Percentiles rank a stretch among this genome's conserved stretches.
phyloP scores from a whole-genome alignment of 164 flowering plant species.

The Vitis cinerea region DNA sequence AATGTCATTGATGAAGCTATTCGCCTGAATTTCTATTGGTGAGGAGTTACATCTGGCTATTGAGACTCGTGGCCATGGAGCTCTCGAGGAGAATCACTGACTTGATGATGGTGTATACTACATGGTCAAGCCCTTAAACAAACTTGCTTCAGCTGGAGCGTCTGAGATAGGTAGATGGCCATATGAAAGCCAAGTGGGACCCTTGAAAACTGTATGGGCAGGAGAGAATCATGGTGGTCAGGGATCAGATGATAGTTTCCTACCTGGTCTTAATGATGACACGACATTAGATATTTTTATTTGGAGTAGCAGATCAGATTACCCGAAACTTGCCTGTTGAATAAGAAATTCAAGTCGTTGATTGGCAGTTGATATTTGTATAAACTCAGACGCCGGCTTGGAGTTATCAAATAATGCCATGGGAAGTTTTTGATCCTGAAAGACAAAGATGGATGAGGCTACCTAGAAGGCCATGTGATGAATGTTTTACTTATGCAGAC shows the following conservation, averaged over 20 bases:
- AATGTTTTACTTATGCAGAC: conserved; percentile 34
- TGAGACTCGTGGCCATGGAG: conserved; percentile 99
- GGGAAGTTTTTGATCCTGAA: conserved; percentile 49
- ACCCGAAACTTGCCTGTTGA: conserved; percentile 33
- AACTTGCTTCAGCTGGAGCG: conserved; percentile 92
- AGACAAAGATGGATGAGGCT: conserved; percentile 39
- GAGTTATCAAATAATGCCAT: conserved; percentile 31
- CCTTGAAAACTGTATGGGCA: not conserved
- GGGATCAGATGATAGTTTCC: conserved; percentile 25
- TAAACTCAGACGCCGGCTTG: conserved; percentile 23
- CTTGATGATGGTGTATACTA: conserved; percentile 99
- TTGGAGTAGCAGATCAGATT: conserved; percentile 40
- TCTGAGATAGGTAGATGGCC: conserved; percentile 57
- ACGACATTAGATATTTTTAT: conserved; percentile 28
- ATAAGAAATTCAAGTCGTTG: conserved; percentile 22
- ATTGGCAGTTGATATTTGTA: conserved; percentile 30
- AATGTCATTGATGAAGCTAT: too few relatives aligned
- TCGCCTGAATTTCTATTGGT: conserved; percentile 40
- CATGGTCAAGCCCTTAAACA: conserved; percentile 94
- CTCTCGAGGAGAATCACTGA: conserved; percentile 97
- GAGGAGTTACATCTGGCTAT: conserved; percentile 97
- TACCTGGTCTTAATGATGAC: conserved; percentile 46
- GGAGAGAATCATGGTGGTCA: conserved; percentile 24
- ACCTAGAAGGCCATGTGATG: conserved; percentile 33
- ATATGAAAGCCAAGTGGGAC: too few relatives aligned